These are phyloP conservation scores for Hypoxylon rickii DNA, from an alignment of 495 filamentous ascomycete species.

Conservation along the genomic window DNA sequence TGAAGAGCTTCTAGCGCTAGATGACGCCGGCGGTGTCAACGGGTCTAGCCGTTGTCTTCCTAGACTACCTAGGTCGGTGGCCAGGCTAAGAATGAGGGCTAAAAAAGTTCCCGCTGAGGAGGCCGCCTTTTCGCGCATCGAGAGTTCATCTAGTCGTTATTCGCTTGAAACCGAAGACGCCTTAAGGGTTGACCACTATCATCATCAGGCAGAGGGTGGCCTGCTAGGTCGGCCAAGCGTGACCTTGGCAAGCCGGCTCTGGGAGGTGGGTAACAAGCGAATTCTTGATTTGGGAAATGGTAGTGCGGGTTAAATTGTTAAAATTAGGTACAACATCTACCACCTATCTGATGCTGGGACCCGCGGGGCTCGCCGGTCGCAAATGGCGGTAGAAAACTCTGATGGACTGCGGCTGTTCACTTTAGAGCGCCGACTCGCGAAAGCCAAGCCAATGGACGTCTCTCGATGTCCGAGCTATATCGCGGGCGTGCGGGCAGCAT, in stretches of 20 bases:
- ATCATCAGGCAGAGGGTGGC: constrained; percentile 19
- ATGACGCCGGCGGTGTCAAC: constrained; percentile 11
- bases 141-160: constrained; percentile 11
- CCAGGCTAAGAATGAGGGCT: too few relatives aligned
- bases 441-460: constrained; percentile 1
- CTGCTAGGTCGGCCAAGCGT: constrained; percentile 15
- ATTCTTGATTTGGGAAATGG: not conserved
- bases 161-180: constrained; percentile 25
- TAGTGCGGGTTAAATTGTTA: not conserved
- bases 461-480: constrained; percentile 7
- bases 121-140: constrained; percentile 12
- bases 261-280: not conserved
- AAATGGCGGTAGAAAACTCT: constrained; percentile 14
- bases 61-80: too few relatives aligned
- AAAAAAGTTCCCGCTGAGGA: constrained; percentile 9
- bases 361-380: constrained; percentile 11
- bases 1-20: constrained; percentile 2
- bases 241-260: too few relatives aligned
- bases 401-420: constrained; percentile 11
- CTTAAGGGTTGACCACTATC: constrained; percentile 11
- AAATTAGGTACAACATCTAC: not conserved
- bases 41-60: not conserved
- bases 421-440: constrained; percentile 1
- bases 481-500: not conserved
- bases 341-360: too few relatives aligned